Evolutionary conservation across 164 flowering plant genomes (phyloP), one percentile per base, ranked within the genome.

Genomic region (Macadamia tetraphylla): DNA sequence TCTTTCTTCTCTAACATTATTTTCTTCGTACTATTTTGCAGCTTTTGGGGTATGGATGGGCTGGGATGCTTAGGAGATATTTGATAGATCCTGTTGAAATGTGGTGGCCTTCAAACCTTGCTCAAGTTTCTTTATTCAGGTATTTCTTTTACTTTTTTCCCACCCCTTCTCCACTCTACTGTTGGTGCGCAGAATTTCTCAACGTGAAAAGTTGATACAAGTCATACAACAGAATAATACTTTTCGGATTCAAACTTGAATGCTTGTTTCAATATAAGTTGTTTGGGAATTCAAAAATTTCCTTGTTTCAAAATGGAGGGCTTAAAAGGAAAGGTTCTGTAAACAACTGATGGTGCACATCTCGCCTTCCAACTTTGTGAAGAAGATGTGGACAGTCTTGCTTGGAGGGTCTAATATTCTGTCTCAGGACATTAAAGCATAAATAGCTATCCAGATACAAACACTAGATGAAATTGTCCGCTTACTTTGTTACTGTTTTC

Each of bases 31-130:
- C 5, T 35, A 35, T 35, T 35, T 18, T 74, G 76, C 85, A 91
- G 98, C 46, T 93, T 59, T 18, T 93, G 75, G 98, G 98, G 13
- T 93, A 91, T 84, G 97, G 98, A 60, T 93, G 98, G 98, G 97
- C 96, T 17, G 98, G 98, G 58, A 83, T 90, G 83, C 76, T 92
- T 58, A 83, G 93, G 76, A 86, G 77, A 67, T 92, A 85, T 65
- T 74, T 92, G 81, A 96, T 92, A 53, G 88, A 86, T 63, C 96
- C 96, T 35, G 90, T 81, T 68, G 90, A 87, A 68, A 92, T 92
- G 98, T 92, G 98, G 98, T 92, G 98, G 98, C 98, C 98, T 48
- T 40, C 95, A 29, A 90, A 92, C 68, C 86, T 92, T 58, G 98
- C 95, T 71, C 98, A 90, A 73, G 98, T 92, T 74, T 90, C 98